A percentile compares a stretch with the other conserved stretches of the same genome.
These are phyloP conservation scores for Trichosporon sp. DNA, from an alignment of 1,284 basidiomycete species.

Conservation along the genomic window DNA sequence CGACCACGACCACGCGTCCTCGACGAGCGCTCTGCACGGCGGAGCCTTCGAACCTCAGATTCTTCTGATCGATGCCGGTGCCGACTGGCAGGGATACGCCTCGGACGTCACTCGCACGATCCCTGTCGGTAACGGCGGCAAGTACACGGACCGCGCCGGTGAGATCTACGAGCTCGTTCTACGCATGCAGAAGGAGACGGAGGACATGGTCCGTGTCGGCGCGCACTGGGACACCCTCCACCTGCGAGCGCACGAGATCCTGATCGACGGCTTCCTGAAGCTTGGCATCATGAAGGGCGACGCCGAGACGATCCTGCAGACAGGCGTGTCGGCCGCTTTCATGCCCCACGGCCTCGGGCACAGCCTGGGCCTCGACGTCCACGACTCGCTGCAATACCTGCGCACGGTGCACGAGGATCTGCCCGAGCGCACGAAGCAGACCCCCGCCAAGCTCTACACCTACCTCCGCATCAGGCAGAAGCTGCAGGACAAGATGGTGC, in stretches of 20 bases:
- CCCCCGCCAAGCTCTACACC: conserved; percentile 62
- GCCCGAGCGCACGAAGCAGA: conserved; percentile 45
- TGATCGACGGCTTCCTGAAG: conserved; percentile 71
- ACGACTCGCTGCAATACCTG: conserved; percentile 54
- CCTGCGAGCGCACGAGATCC: conserved; percentile 68
- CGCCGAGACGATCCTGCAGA: conserved; percentile 63
- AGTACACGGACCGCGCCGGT: conserved; percentile 70
- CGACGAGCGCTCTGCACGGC: conserved; percentile 23
- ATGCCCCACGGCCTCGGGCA: conserved; percentile 88
- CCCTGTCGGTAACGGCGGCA: conserved; percentile 74
- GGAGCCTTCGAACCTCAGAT: conserved; percentile 61
- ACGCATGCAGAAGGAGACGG: conserved; percentile 68
- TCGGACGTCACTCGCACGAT: conserved; percentile 49
- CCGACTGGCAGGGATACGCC: conserved; percentile 66
- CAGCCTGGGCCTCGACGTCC: conserved; percentile 76
- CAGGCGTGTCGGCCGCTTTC: conserved; percentile 73
- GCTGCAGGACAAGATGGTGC: conserved; percentile 71
- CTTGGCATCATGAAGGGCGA: conserved; percentile 73
- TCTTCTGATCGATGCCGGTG: conserved; percentile 84
- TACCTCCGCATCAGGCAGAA: conserved; percentile 71
- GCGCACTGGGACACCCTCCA: conserved; percentile 83
- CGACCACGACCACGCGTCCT: conserved; percentile 29
- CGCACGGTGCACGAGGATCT: conserved; percentile 28
- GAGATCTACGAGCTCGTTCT: conserved; percentile 79
- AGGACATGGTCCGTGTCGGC: conserved; percentile 64